Evolutionary conservation across 2,329 filamentous ascomycete genomes (phyloP).

Genomic region (Fusarium papillatum): DNA sequence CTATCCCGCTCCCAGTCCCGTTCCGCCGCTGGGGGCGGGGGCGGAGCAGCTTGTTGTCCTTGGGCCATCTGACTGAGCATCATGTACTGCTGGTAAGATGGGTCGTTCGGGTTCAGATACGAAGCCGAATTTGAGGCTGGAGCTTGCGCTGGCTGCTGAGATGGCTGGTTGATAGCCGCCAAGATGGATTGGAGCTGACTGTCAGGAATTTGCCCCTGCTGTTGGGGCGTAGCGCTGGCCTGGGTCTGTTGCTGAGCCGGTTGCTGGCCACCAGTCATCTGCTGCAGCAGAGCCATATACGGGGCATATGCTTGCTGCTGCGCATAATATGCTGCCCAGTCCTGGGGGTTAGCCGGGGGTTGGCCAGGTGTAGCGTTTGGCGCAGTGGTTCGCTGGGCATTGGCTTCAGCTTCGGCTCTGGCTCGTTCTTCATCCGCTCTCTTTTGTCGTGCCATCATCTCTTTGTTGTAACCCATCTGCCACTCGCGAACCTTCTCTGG

Average conservation of each 20-base stretch:
- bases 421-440: constrained; percentile 54
- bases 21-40: constrained; percentile 46
- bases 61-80: constrained; percentile 55
- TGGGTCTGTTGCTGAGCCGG: constrained; percentile 28
- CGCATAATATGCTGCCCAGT: constrained; percentile 57
- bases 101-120: constrained; percentile 54
- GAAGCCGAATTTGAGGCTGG: constrained; percentile 35
- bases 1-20: constrained; percentile 47
- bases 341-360: constrained; percentile 44
- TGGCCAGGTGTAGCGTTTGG: constrained; percentile 31
- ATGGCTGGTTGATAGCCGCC: constrained; percentile 56
- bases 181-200: constrained; percentile 59
- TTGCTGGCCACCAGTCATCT: constrained; percentile 53
- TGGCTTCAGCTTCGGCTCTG: constrained; percentile 50
- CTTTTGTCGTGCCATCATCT: constrained; percentile 53
- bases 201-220: constrained; percentile 50
- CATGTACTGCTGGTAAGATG: constrained; percentile 56
- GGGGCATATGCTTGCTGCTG: constrained; percentile 57
- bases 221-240: constrained; percentile 18
- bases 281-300: constrained; percentile 58
- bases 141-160: constrained; percentile 40
- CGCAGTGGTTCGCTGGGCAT: constrained; percentile 44
- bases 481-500: constrained; percentile 64
- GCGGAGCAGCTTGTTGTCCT: constrained; percentile 45
- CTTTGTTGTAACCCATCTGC: constrained; percentile 63